Base-by-base conservation (phyloP, 176 grass and related monocot genomes). In the Rhynchospora tenuis region DNA sequence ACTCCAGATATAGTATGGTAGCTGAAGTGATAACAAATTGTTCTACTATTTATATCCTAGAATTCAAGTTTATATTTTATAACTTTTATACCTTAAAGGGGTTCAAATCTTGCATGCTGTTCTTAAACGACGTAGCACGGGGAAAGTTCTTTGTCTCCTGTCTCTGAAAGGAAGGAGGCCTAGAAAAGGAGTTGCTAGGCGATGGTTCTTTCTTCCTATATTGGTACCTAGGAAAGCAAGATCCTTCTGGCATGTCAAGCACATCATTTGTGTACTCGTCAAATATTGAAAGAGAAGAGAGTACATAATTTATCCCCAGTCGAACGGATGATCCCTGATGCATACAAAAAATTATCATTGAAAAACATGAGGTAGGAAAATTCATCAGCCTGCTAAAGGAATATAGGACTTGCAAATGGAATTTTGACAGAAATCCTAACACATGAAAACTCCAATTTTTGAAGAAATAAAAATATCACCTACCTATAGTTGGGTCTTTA, bases 261-360 rank as follows among this genome's bases (percentile, higher is more conserved):
- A 95, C 86, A 16, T 99, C 96, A 71, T 99, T 99, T 2, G 90
- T 99, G 73, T 99, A 99, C 81, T 99, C 96, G 71, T 99, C 96
- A 88, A 92, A 99, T 67, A 99, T 89, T 65, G 96, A 91, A 63
- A 99, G 85, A 17, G 96, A 93, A 12, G 93, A 90, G 13, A 91
- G 12, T 14, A 89, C 86, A 85, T 99, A 99, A 16, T 79, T 79
- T 9, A 99, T 83, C 65, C 96, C 96, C 96, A 92, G 87, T 26
- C 68, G 19, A 80, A 86, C 28, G 46, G 96, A 99, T 13, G 89
- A 93, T 91, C 95, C 96, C 96, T 99, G 76, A 59, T 1, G 84
- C 15, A 89, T 59, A 42, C 83, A 90, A 60, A 58, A 78, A 57
- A 73, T 57, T 28, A 83, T 79, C 15, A 66, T 64, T 9, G 15